Conservation (phyloP, 345 rosid genomes). For the Gossypium sturtianum region DNA sequence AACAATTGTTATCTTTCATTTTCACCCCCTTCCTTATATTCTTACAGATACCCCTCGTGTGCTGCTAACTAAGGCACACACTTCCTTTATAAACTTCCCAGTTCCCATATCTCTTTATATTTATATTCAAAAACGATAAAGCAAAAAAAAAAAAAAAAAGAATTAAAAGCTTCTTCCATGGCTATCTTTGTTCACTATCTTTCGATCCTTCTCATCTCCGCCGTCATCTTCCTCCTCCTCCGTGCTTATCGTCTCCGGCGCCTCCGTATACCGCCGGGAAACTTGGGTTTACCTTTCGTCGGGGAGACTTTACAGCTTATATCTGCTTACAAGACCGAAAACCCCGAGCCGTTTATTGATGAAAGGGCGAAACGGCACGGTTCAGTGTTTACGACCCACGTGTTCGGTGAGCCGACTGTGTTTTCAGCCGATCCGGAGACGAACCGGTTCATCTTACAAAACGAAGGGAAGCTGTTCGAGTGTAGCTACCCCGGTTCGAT, state of each 20-base stretch:
- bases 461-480: conserved; percentile 85
- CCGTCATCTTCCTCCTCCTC: conserved; percentile 30
- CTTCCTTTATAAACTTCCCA: neutral
- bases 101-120: neutral
- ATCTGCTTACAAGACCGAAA: conserved; percentile 88
- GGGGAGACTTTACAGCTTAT: conserved; percentile 90
- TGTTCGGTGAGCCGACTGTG: conserved; percentile 80
- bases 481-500: conserved; percentile 90
- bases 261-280: conserved; percentile 76
- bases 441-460: conserved; percentile 80
- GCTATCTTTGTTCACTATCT: conserved; percentile 16
- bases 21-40: neutral
- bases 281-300: conserved; percentile 65
- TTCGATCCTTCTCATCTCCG: conserved; percentile 17
- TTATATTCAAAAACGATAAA: neutral
- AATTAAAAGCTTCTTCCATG: conserved; percentile 18
- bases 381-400: conserved; percentile 71
- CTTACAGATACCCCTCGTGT: conserved; percentile 29
- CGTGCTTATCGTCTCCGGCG: conserved; percentile 40
- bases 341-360: conserved; percentile 94
- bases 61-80: conserved; percentile 11
- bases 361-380: conserved; percentile 75
- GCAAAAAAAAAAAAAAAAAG: neutral
- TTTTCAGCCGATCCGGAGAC: conserved; percentile 83
- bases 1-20: conserved; percentile 9